Base-by-base conservation (phyloP, 2,329 filamentous ascomycete genomes). In the Colletotrichum shisoi region DNA sequence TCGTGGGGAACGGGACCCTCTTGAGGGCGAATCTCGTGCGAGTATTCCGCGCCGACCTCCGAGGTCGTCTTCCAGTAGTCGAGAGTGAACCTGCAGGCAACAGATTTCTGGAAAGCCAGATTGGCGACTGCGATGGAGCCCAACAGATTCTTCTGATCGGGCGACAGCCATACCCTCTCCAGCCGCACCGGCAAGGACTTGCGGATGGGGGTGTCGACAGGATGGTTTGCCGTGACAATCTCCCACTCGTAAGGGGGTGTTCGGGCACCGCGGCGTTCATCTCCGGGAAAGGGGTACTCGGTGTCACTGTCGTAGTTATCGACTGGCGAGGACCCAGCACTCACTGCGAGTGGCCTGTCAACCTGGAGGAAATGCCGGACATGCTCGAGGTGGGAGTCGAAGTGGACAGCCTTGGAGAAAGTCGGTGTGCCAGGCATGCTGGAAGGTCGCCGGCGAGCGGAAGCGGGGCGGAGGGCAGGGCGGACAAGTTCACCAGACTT, bases 61-160 rank as follows among this genome's bases (percentile, higher is more conserved):
- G 95, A 99, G 0, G 94, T 96, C 0, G 95, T 99, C 84, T 96
- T 97, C 95, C 95, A 99, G 80, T 96, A 95, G 78, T 99, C 95
- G 53, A 97, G 85, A 0, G 95, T 99, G 78, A 99, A 99, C 57
- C 95, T 89, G 77, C 93, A 94, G n/a, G 91, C 88, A 61, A 99
- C 92, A 6, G 84, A 79, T 80, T 99, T 99, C 61, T 94, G 87
- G 80, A 96, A 99, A 0, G 93, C 88, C 49, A 98, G 79, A 78
- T 99, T 99, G 75, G 90, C 89, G 24, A 96, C 94, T 8, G 89
- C 91, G 59, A 97, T 86, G 19, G 89, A 91, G 13, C 95, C 95
- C 57, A 97, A 84, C 71, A 99, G 80, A 1, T 86, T 91, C 80
- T 94, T 94, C 74, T 96, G 93, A 77, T 98, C 94, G 2, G 85